phyloP scores from a whole-genome alignment of 2,329 filamentous ascomycete genomes.

The Didymella lethalis region DNA sequence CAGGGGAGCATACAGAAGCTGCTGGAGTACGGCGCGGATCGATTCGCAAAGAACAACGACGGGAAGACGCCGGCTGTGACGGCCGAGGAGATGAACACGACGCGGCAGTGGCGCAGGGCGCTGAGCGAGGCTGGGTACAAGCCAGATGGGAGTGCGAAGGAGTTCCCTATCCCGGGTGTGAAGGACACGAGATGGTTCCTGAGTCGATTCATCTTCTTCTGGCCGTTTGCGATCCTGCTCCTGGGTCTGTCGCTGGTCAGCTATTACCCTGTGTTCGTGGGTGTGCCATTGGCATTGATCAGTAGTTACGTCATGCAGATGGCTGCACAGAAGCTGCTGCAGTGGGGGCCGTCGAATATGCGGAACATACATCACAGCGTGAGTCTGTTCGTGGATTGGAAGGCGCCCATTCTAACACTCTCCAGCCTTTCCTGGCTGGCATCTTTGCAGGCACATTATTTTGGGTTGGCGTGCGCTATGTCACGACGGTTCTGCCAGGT shows the following conservation, averaged over 20 bases:
- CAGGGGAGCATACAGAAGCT: slow-evolving; percentile 90
- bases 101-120: slow-evolving; percentile 80
- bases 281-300: slow-evolving; percentile 74
- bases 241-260: slow-evolving; percentile 75
- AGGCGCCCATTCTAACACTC: slow-evolving; percentile 19
- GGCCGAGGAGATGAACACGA: slow-evolving; percentile 88
- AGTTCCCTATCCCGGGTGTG: slow-evolving; percentile 77
- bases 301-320: slow-evolving; percentile 77
- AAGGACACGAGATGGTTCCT: slow-evolving; percentile 81
- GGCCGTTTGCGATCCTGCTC: slow-evolving; percentile 81
- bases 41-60: slow-evolving; percentile 86
- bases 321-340: slow-evolving; percentile 77
- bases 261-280: slow-evolving; percentile 75
- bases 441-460: slow-evolving; percentile 91
- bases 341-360: slow-evolving; percentile 87
- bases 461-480: slow-evolving; percentile 78
- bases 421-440: slow-evolving; percentile 85
- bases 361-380: slow-evolving; percentile 88
- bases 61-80: slow-evolving; percentile 90
- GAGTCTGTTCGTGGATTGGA: slow-evolving; percentile 41
- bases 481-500: slow-evolving; percentile 77
- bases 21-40: slow-evolving; percentile 92
- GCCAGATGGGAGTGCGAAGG: slow-evolving; percentile 74
- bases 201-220: slow-evolving; percentile 86
- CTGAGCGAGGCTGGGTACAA: slow-evolving; percentile 86